phyloP scores from a whole-genome alignment of 1,139 yeast species.

The Blastobotrys arbuscula region DNA sequence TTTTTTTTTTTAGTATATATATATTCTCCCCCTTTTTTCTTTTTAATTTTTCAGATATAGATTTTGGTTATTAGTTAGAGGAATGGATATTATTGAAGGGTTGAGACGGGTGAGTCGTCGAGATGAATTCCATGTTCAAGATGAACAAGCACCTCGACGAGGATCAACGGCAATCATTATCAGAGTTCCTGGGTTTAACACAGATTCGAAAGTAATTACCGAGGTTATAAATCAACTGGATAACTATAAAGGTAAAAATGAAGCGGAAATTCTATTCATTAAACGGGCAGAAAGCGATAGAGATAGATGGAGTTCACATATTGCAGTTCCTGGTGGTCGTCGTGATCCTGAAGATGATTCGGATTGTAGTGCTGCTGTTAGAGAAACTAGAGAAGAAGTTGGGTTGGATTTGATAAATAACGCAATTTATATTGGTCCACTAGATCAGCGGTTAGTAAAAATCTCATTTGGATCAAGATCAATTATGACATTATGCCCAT shows the following conservation, averaged over 20 bases:
- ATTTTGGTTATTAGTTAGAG: no score
- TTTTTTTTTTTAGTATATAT: no score
- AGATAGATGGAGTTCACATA: slow-evolving; percentile 41
- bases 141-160: slow-evolving; percentile 19
- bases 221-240: slow-evolving; percentile 8
- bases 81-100: slow-evolving; percentile 16
- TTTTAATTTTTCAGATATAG: no score
- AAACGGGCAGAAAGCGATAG: slow-evolving; percentile 34
- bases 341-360: slow-evolving; percentile 35
- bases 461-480: slow-evolving; percentile 34
- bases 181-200: slow-evolving; percentile 18
- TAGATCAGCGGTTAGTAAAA: slow-evolving; percentile 35
- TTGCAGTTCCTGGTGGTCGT: slow-evolving; percentile 40
- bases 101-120: slow-evolving; percentile 16
- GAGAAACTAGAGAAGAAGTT: slow-evolving; percentile 38
- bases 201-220: background rate
- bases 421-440: slow-evolving; percentile 32
- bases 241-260: background rate
- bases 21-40: no score
- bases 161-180: slow-evolving; percentile 25
- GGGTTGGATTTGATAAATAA: slow-evolving; percentile 32
- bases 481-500: slow-evolving; percentile 36
- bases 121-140: slow-evolving; percentile 17
- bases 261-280: slow-evolving; percentile 34
- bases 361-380: slow-evolving; percentile 33